A percentile compares a stretch with the other conserved stretches of the same genome.
These are phyloP conservation scores for Hyphodiscus hymeniophilus DNA, from an alignment of 495 filamentous ascomycete genomes.

Conservation along the genomic window DNA sequence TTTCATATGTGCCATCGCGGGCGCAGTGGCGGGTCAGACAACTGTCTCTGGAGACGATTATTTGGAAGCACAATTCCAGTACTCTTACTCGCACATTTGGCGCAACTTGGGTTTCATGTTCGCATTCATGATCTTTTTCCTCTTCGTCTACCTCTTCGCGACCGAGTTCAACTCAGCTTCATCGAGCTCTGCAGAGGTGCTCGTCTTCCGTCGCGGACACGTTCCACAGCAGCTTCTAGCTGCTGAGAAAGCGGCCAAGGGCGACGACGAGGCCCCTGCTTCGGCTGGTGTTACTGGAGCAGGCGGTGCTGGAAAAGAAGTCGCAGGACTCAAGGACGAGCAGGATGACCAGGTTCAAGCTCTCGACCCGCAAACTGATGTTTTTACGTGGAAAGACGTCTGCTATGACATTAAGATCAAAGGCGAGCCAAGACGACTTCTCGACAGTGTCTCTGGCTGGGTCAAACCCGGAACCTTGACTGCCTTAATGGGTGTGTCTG, in stretches of 20 bases:
- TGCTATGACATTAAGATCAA: constrained; percentile 90
- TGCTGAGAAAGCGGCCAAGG: constrained; percentile 36
- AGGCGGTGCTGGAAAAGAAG: constrained; percentile 17
- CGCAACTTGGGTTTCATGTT: constrained; percentile 77
- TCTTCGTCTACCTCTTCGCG: constrained; percentile 55
- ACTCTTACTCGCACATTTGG: constrained; percentile 59
- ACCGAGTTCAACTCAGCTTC: constrained; percentile 70
- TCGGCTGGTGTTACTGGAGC: constrained; percentile 20
- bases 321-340: constrained; percentile 34
- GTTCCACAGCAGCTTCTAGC: constrained; percentile 49
- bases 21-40: constrained; percentile 42
- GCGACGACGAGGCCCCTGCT: constrained; percentile 34
- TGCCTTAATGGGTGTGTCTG: constrained; percentile 76
- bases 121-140: constrained; percentile 62
- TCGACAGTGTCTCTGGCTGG: constrained; percentile 83
- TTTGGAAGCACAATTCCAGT: constrained; percentile 50
- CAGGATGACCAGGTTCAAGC: constrained; percentile 35
- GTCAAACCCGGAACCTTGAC: constrained; percentile 87
- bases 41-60: constrained; percentile 64
- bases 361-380: constrained; percentile 53
- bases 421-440: constrained; percentile 59
- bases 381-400: constrained; percentile 83
- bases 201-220: constrained; percentile 75
- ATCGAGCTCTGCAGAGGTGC: constrained; percentile 80
- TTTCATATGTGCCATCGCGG: constrained; percentile 50